Percentiles rank a stretch among this genome's conserved stretches.
Conservation (phyloP, 2,329 filamentous ascomycete species). For the Chrysoporthe deuterocubensis region DNA sequence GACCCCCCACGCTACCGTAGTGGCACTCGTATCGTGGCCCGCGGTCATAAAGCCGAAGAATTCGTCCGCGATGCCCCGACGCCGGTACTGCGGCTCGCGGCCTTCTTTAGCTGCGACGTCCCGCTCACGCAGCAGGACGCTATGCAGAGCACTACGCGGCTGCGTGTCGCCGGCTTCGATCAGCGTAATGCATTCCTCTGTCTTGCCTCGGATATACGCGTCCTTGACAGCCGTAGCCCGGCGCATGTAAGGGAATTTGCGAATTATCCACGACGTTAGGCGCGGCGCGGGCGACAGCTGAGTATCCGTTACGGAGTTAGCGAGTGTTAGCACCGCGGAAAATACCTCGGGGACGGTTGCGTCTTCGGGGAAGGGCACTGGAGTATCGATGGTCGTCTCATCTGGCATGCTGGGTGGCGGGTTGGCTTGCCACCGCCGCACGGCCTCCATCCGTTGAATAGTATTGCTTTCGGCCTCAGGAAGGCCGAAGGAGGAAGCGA, state of each 20-base stretch:
- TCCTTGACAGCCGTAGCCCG: slow-evolving; percentile 38
- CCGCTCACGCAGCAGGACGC: slow-evolving; percentile 40
- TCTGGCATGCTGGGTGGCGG: neutral
- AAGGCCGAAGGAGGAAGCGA: slow-evolving; percentile 37
- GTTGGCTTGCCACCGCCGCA: slow-evolving; percentile 23
- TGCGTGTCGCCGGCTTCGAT: slow-evolving; percentile 31
- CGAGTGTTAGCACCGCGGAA: slow-evolving; percentile 35
- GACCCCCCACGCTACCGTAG: slow-evolving; percentile 36
- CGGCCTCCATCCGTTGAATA: slow-evolving; percentile 30
- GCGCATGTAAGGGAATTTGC: slow-evolving; percentile 36
- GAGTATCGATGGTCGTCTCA: slow-evolving; percentile 34
- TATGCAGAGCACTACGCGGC: slow-evolving; percentile 38
- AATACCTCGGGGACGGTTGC: slow-evolving; percentile 33
- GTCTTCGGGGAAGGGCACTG: slow-evolving; percentile 33
- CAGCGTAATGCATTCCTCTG: slow-evolving; percentile 31
- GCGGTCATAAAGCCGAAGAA: slow-evolving; percentile 40
- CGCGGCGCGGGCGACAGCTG: slow-evolving; percentile 37
- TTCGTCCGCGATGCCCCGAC: slow-evolving; percentile 34
- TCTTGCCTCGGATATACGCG: slow-evolving; percentile 34
- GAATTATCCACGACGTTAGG: slow-evolving; percentile 36
- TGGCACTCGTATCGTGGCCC: slow-evolving; percentile 40
- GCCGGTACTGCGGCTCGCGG: slow-evolving; percentile 33
- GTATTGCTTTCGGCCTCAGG: slow-evolving; percentile 34
- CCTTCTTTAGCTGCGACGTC: slow-evolving; percentile 35
- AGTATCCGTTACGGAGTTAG: slow-evolving; percentile 35